These are phyloP conservation scores for Plasmodium relictum DNA, from an alignment of 169 alveolate genomes.

Conservation along the genomic window DNA sequence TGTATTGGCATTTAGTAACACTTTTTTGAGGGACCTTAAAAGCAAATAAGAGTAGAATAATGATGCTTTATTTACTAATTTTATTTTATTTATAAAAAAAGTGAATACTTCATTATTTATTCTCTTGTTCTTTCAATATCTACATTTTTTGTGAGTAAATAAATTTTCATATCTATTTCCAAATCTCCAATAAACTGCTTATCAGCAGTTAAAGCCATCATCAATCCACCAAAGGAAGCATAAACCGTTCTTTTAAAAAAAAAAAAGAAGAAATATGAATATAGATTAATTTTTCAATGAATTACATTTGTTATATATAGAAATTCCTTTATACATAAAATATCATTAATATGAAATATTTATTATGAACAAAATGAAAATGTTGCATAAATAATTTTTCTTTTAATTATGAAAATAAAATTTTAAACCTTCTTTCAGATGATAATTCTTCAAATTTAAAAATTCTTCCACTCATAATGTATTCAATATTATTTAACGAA, in stretches of 20 bases:
- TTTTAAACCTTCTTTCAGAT: slow-evolving; percentile 90
- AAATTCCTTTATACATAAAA: not conserved
- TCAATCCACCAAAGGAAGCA: slow-evolving; percentile 93
- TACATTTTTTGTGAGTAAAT: slow-evolving; percentile 84
- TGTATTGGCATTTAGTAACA: not conserved
- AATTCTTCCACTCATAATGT: slow-evolving; percentile 93
- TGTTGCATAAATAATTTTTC: not conserved
- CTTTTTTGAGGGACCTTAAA: not conserved
- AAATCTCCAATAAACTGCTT: slow-evolving; percentile 93
- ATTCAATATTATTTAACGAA: slow-evolving; percentile 89
- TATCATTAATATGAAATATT: not conserved
- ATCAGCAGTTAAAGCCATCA: slow-evolving; percentile 94
- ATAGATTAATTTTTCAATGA: no score
- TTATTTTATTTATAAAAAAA: no score
- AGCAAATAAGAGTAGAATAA: no score
- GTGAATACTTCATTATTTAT: not conserved
- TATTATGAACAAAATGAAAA: not conserved
- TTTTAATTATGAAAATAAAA: not conserved
- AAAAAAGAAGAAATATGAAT: no score
- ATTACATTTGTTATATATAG: not conserved
- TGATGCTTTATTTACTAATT: no score
- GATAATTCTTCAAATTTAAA: slow-evolving; percentile 92
- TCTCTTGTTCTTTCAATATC: slow-evolving; percentile 72
- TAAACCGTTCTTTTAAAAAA: slow-evolving; percentile 81
- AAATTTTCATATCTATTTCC: slow-evolving; percentile 92